A percentile compares a stretch with the other conserved stretches of the same genome.
phyloP scores from a whole-genome alignment of 345 rosid genomes.

The Hypericum perforatum region DNA sequence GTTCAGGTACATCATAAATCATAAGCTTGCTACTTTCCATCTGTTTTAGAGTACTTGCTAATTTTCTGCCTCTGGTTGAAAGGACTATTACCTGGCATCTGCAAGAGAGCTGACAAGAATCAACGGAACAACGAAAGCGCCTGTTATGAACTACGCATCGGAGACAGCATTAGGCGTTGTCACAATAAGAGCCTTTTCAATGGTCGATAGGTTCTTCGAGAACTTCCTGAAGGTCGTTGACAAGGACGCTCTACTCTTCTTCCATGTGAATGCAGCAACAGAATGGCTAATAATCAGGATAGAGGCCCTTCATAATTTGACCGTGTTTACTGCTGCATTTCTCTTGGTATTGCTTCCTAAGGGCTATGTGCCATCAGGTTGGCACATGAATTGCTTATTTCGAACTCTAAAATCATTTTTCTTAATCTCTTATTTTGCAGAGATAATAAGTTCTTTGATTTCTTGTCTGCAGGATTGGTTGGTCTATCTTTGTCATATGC shows the following conservation, averaged over 20 bases:
- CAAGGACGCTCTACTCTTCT: conserved; percentile 59
- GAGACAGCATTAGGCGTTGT: conserved; percentile 80
- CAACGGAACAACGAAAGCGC: conserved; percentile 90
- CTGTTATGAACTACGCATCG: conserved; percentile 75
- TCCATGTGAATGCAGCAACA: conserved; percentile 63
- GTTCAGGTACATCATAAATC: conserved; percentile 38
- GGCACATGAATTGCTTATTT: too few species aligned
- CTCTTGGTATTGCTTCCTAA: conserved; percentile 64
- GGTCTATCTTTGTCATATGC: conserved; percentile 79
- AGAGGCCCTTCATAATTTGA: conserved; percentile 60
- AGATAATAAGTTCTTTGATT: too few species aligned
- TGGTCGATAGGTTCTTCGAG: conserved; percentile 46
- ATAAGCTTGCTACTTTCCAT: conserved; percentile 1
- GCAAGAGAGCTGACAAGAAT: conserved; percentile 78
- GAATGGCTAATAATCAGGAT: conserved; percentile 75
- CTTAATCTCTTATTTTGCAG: too few species aligned
- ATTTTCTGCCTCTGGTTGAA: background rate
- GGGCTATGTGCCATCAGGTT: conserved; percentile 34
- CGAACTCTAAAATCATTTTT: conserved; percentile 35
- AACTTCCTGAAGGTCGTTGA: conserved; percentile 58
- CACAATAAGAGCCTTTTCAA: conserved; percentile 77
- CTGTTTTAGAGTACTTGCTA: background rate
- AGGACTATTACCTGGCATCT: conserved; percentile 70
- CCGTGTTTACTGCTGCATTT: conserved; percentile 59
- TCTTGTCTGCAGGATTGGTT: conserved; percentile 38